Evolutionary conservation across 768 basidiomycete genomes (phyloP).

Genomic region (Boletus rufocinnamomeus): DNA sequence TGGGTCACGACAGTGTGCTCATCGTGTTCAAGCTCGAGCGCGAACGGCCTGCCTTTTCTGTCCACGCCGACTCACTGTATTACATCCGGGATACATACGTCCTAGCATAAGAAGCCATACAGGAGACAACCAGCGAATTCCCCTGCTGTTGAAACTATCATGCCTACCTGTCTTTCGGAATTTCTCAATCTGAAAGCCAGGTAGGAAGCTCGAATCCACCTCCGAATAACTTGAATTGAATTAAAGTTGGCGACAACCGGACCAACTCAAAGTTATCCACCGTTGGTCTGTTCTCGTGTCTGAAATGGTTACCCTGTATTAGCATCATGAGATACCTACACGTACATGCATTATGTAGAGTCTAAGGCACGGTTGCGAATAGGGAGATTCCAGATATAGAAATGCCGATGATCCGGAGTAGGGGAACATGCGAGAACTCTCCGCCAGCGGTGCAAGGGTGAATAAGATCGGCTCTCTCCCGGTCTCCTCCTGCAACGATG

Average conservation of each 20-base stretch:
- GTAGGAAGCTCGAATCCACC: background rate
- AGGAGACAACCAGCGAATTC: too few species aligned
- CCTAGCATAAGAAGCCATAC: background rate
- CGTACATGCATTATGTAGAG: too few species aligned
- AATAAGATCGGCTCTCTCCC: background rate
- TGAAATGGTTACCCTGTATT: background rate
- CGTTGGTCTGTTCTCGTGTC: background rate
- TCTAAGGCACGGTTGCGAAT: background rate
- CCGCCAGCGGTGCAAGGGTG: background rate
- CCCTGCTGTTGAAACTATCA: background rate
- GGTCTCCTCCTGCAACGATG: conserved; percentile 13
- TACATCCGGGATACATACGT: background rate
- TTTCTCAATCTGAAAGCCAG: background rate
- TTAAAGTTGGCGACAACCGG: background rate
- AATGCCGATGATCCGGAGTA: conserved; percentile 19
- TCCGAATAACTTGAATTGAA: too few species aligned
- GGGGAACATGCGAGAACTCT: conserved; percentile 15
- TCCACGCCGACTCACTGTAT: too few species aligned
- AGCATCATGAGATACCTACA: background rate
- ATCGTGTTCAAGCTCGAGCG: too few species aligned
- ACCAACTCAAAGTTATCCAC: too few species aligned
- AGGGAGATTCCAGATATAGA: background rate
- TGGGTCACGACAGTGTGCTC: too few species aligned
- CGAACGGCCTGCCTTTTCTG: too few species aligned
- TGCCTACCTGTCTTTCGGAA: background rate